A percentile compares a stretch with the other conserved stretches of the same genome.
Evolutionary conservation across 768 basidiomycete species (phyloP).

Genomic region (Rhodotorula kratochvilovae): DNA sequence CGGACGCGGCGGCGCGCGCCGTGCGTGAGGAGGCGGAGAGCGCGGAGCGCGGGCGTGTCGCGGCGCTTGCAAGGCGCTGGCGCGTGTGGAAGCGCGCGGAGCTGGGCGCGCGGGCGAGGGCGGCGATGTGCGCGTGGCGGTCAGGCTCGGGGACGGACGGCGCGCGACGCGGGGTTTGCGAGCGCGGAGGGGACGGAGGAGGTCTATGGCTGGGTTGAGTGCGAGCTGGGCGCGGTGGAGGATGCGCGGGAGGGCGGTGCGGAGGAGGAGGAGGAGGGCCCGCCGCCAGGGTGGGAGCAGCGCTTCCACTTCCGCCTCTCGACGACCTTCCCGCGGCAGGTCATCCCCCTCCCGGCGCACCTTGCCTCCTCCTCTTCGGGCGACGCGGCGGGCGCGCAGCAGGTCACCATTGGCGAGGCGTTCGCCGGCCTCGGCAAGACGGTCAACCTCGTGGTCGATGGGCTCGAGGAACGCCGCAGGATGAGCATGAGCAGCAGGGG

Average conservation of each 20-base stretch:
- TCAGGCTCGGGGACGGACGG: constrained; percentile 55
- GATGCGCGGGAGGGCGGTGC: constrained; percentile 44
- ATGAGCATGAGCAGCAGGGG: constrained; percentile 38
- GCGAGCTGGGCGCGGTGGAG: constrained; percentile 49
- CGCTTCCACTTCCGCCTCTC: constrained; percentile 70
- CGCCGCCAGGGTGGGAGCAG: constrained; percentile 46
- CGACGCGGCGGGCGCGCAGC: neutral
- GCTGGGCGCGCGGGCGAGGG: constrained; percentile 46
- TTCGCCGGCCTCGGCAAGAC: constrained; percentile 40
- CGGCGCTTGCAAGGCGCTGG: constrained; percentile 50
- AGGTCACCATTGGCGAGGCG: constrained; percentile 35
- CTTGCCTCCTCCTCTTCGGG: neutral
- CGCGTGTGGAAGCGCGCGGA: constrained; percentile 58
- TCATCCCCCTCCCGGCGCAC: constrained; percentile 47
- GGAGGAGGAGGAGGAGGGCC: neutral
- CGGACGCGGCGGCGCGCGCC: constrained; percentile 35
- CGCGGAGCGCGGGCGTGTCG: constrained; percentile 47
- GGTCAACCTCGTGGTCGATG: constrained; percentile 45
- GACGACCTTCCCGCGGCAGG: constrained; percentile 60
- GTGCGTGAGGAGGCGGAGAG: constrained; percentile 32
- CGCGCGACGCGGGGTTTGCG: constrained; percentile 61
- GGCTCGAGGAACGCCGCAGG: constrained; percentile 59
- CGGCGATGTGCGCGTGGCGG: constrained; percentile 58
- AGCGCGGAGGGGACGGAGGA: constrained; percentile 56
- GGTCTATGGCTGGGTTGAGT: constrained; percentile 70